These are phyloP conservation scores for Yamadazyma akitaensis DNA, from an alignment of 805 yeast genomes.

Conservation along the genomic window DNA sequence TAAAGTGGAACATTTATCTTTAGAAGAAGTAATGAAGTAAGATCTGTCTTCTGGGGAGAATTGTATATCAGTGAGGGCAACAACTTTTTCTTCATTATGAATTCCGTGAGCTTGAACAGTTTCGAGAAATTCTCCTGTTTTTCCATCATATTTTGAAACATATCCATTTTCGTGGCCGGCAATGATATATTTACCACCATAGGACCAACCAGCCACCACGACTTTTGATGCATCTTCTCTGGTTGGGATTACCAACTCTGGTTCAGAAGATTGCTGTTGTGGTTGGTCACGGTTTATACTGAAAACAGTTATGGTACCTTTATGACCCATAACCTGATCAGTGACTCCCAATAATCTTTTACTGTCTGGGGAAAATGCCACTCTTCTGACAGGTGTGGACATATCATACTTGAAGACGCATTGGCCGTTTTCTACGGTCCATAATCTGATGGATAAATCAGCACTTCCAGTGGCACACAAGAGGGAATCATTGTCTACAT, in stretches of 20 bases:
- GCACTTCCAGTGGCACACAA: constrained; percentile 86
- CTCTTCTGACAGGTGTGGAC: constrained; percentile 87
- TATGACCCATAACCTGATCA: constrained; percentile 89
- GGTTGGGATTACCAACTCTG: constrained; percentile 58
- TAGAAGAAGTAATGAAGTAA: constrained; percentile 88
- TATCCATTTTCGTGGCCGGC: constrained; percentile 88
- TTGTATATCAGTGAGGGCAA: constrained; percentile 78
- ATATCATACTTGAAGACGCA: constrained; percentile 68
- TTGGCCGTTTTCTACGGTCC: constrained; percentile 80
- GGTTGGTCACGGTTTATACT: constrained; percentile 40
- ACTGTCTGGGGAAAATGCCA: constrained; percentile 77
- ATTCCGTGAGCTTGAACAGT: constrained; percentile 69
- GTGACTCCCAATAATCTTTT: constrained; percentile 68
- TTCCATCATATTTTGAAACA: constrained; percentile 74
- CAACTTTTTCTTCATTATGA: constrained; percentile 43
- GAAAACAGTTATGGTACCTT: constrained; percentile 71
- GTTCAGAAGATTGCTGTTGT: constrained; percentile 45
- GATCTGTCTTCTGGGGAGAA: constrained; percentile 76
- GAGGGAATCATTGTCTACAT: constrained; percentile 67
- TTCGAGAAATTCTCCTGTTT: constrained; percentile 65
- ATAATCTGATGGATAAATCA: constrained; percentile 78
- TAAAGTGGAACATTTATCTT: constrained; percentile 81
- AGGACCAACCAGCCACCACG: constrained; percentile 85
- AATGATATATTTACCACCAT: constrained; percentile 67
- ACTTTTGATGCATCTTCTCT: constrained; percentile 58